Conservation (phyloP, 768 basidiomycete species). For the Lactarius trivialis region DNA sequence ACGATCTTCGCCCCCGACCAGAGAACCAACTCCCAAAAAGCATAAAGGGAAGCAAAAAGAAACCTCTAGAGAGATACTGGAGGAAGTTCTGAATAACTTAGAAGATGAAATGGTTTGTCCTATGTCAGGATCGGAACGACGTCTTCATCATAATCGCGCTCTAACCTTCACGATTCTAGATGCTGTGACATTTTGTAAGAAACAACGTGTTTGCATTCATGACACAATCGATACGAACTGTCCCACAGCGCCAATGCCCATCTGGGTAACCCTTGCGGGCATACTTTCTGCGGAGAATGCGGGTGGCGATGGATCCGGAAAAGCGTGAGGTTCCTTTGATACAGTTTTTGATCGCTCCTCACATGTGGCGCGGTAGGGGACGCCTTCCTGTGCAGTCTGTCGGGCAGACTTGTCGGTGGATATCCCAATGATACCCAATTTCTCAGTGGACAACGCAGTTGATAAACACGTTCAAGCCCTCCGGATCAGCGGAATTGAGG, state of each 20-base stretch:
- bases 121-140: conserved; percentile 40
- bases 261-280: conserved; percentile 65
- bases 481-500: conserved; percentile 39
- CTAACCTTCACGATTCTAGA: conserved; percentile 32
- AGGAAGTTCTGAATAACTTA: conserved; percentile 38
- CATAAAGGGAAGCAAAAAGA: conserved; percentile 43
- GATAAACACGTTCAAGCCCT: conserved; percentile 50
- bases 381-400: conserved; percentile 54
- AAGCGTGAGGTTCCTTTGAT: conserved; percentile 37
- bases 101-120: conserved; percentile 66
- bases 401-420: conserved; percentile 39
- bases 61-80: conserved; percentile 24
- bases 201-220: neutral
- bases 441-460: conserved; percentile 52
- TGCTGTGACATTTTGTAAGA: conserved; percentile 67
- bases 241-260: conserved; percentile 50
- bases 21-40: conserved; percentile 15
- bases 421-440: conserved; percentile 57
- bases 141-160: neutral
- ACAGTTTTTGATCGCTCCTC: conserved; percentile 1
- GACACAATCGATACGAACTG: conserved; percentile 2
- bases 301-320: conserved; percentile 51
- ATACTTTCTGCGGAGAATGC: conserved; percentile 65
- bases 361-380: conserved; percentile 31
- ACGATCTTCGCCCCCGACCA: neutral